A percentile compares a stretch with the other conserved stretches of the same genome.
Evolutionary conservation across 2,329 filamentous ascomycete genomes (phyloP).

Genomic region (Xylariaceae sp.): DNA sequence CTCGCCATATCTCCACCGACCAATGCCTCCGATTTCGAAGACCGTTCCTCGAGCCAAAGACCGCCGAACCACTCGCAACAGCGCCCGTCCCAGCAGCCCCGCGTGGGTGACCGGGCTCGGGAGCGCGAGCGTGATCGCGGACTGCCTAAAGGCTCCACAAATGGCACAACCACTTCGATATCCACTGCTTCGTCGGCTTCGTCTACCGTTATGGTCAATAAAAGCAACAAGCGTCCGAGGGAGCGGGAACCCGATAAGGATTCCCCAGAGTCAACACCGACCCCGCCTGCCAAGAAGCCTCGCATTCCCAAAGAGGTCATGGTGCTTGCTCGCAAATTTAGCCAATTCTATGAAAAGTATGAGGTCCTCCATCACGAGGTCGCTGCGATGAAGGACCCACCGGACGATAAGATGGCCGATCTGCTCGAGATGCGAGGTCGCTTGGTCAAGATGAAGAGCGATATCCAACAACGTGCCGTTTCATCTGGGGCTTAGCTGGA

Average conservation of each 20-base stretch:
- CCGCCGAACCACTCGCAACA: slow-evolving; percentile 16
- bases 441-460: slow-evolving; percentile 55
- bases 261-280: slow-evolving; percentile 27
- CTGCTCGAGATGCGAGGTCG: slow-evolving; percentile 54
- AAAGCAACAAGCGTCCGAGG: slow-evolving; percentile 42
- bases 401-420: slow-evolving; percentile 48
- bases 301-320: slow-evolving; percentile 49
- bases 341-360: slow-evolving; percentile 56
- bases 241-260: slow-evolving; percentile 28
- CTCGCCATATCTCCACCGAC: slow-evolving; percentile 64
- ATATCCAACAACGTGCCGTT: slow-evolving; percentile 54
- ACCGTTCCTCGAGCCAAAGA: slow-evolving; percentile 27
- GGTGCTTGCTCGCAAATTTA: slow-evolving; percentile 54
- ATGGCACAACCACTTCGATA: slow-evolving; percentile 25
- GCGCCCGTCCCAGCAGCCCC: slow-evolving; percentile 16
- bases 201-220: slow-evolving; percentile 18
- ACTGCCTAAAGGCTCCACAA: slow-evolving; percentile 19
- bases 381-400: slow-evolving; percentile 47
- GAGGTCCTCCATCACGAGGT: slow-evolving; percentile 56
- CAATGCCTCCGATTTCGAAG: slow-evolving; percentile 62
- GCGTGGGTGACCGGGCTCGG: slow-evolving; percentile 23
- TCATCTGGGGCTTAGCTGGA: slow-evolving; percentile 26
- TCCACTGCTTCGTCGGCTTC: slow-evolving; percentile 5
- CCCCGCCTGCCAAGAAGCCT: slow-evolving; percentile 35
- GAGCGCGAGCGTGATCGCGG: slow-evolving; percentile 20